These are phyloP conservation scores for Curvularia sp. DNA, from an alignment of 2,329 filamentous ascomycete species.

Conservation along the genomic window DNA sequence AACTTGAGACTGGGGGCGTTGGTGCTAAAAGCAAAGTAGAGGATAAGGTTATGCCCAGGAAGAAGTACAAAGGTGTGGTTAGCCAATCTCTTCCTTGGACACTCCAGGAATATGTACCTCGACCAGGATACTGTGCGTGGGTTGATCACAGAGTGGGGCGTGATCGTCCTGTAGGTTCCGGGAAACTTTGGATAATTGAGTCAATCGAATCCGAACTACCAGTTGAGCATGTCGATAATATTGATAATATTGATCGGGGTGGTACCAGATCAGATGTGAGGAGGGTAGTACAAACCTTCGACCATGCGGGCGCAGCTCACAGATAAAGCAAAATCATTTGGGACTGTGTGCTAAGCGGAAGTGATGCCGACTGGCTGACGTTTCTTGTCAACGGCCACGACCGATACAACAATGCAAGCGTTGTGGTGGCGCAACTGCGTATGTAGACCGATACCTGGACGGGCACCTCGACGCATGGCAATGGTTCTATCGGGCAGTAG, in stretches of 20 bases:
- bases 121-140: constrained; percentile 34
- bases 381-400: constrained; percentile 26
- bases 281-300: constrained; percentile 41
- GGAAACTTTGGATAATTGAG: constrained; percentile 21
- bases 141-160: constrained; percentile 36
- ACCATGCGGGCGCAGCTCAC: constrained; percentile 33
- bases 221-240: constrained; percentile 43
- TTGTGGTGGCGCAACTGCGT: constrained; percentile 40
- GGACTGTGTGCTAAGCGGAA: constrained; percentile 12
- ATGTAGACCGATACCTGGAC: constrained; percentile 28
- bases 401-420: constrained; percentile 35
- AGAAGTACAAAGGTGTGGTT: constrained; percentile 21
- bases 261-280: constrained; percentile 38
- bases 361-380: constrained; percentile 31
- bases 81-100: constrained; percentile 27
- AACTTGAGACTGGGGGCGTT: constrained; percentile 21
- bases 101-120: constrained; percentile 32
- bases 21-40: constrained; percentile 22
- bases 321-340: constrained; percentile 32
- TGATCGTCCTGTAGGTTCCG: constrained; percentile 30
- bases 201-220: constrained; percentile 32
- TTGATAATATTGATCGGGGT: constrained; percentile 39
- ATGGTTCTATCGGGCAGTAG: constrained; percentile 22
- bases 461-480: constrained; percentile 28
- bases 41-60: constrained; percentile 29